Conservation (phyloP, 805 yeast genomes). For the Candida sonorensis region DNA sequence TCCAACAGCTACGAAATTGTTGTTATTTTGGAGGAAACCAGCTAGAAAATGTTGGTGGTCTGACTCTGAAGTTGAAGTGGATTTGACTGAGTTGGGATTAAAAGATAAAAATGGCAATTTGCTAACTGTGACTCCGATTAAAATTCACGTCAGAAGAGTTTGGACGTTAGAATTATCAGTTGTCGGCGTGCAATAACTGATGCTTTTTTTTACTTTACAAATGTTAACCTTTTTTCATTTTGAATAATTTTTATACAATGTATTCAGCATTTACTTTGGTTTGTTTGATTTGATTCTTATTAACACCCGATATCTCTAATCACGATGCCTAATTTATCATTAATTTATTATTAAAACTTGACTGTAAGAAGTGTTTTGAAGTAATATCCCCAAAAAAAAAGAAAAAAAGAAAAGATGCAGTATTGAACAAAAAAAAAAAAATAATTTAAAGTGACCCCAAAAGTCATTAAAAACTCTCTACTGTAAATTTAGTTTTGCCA, state of each 20-base stretch:
- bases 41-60: slow-evolving; percentile 99
- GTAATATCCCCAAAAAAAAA: too few species aligned
- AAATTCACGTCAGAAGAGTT: slow-evolving; percentile 83
- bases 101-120: slow-evolving; percentile 19
- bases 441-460: too few species aligned
- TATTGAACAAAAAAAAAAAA: too few species aligned
- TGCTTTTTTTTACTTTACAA: neutral
- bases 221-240: neutral
- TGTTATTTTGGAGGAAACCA: slow-evolving; percentile 94
- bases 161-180: slow-evolving; percentile 96
- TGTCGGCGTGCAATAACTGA: slow-evolving; percentile 60
- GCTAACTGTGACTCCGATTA: slow-evolving; percentile 39
- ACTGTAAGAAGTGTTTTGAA: too few species aligned
- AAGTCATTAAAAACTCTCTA: too few species aligned
- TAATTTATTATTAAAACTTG: too few species aligned
- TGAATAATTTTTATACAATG: too few species aligned
- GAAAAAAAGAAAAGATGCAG: too few species aligned
- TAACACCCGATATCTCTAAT: too few species aligned
- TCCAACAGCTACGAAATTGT: slow-evolving; percentile 48
- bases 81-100: slow-evolving; percentile 21
- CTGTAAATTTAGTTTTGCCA: slow-evolving; percentile 10
- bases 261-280: too few species aligned
- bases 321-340: too few species aligned
- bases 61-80: slow-evolving; percentile 45
- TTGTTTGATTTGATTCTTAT: too few species aligned